Base-by-base conservation (phyloP, 306 rosid species). In the Vigna angularis region DNA sequence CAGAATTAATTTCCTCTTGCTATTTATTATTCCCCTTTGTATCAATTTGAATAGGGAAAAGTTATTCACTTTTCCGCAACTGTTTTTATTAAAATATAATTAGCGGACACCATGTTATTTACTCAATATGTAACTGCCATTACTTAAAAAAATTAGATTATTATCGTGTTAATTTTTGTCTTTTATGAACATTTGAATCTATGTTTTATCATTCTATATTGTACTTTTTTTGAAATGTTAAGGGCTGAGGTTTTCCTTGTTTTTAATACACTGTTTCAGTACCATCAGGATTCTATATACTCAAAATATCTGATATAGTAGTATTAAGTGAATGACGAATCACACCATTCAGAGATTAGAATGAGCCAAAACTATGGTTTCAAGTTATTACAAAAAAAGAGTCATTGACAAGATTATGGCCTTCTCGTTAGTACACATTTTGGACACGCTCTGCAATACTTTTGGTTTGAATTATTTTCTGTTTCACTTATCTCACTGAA, bases 311-410 rank as follows among this genome's bases (percentile, higher is more conserved):
- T 34, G 26, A 50, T 52, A 32, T 20, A 15, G 24, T 79, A 38
- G 73, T 81, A 58, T 63, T 45, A 78, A 59, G 53, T 58, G 32
- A 56, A 56, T 59, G 72, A 51, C 68, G 49, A 59, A 81, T 49
- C 66, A 53, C 36, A 66, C 50, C 28, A 56, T 68, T 56, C 17
- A 38, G n/a, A 70, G 70, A 48, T 57, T 9, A 69, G 14, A n/a
- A 63, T 73, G 63, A 73, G 51, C 34, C 49, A 68, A 42, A 67
- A 59, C 16, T 5, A 66, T 66, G 53, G 36, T 56, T 81, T 50
- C 10, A 47, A 69, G 17, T 48, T 47, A 45, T 36, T 36, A 34
- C 38, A 36, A 6, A 36, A 36, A 36, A 36, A 36, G 1, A 73
- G 9, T 48, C 47, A 52, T 81, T 59, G 36, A 59, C 47, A 11